Evolutionary conservation across 495 filamentous ascomycete species (phyloP), one percentile per base, ranked within the genome.

Genomic region (Penicillium canescens): DNA sequence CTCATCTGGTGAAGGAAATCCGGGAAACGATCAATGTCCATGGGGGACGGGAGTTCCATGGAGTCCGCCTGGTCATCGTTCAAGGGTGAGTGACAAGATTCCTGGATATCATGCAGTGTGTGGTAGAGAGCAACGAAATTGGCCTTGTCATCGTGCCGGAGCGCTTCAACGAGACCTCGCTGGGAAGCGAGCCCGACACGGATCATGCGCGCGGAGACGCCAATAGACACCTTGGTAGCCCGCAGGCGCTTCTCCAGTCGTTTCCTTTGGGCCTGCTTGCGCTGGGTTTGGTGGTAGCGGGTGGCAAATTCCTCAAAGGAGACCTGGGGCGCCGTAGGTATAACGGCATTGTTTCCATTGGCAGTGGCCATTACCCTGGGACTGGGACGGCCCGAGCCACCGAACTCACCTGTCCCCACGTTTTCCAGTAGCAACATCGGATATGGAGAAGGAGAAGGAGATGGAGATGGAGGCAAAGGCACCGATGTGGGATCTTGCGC

Each of bases 91-190:
- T 88, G 86, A 77, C 90, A 96, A 23, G 89, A 91, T 62, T 89
- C 89, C 70, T 88, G 83, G 44, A 96, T 87, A 72, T 96, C 90
- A 74, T 91, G 86, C 54, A 96, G 79, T 44, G 90, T 87, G 77
- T 93, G 89, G 69, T 92, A 96, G 42, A 96, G 76, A 62, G 82
- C 82, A 48, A 87, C 88, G 73, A 98, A 98, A 59, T 80, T 86
- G 61, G 85, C 85, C 75, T 94, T 96, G 70, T 97, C 91, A 66
- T 96, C 92, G 42, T 87, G 85, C 60, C 88, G 88, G 70, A 96
- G 91, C 64, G 84, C 83, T 63, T 98, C 92, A 57, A 94, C 89
- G 62, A 98, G 76, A 57, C 88, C 90, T 14, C 87, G 82, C 70
- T 94, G 86, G 46, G 89, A 84, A 39, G 89, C 82, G 60, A 88